A percentile compares a stretch with the other conserved stretches of the same genome.
These are phyloP conservation scores for Ceratonia siliqua DNA, from an alignment of 306 rosid genomes.

Conservation along the genomic window DNA sequence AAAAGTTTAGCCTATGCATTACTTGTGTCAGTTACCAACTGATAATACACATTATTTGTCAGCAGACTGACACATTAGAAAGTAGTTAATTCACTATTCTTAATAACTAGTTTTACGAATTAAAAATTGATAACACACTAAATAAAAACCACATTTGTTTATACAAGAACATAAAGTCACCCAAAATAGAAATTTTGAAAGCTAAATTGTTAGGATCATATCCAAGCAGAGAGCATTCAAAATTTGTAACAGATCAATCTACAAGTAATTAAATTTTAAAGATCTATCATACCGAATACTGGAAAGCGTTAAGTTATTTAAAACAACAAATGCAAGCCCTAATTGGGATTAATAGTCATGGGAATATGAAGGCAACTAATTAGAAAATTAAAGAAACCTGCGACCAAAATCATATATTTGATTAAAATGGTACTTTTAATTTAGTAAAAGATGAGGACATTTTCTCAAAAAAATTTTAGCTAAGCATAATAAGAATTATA, in stretches of 20 bases:
- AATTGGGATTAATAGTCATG: background rate
- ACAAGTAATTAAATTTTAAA: background rate
- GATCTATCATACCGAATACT: background rate
- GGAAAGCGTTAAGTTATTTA: conserved; percentile 4
- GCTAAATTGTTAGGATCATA: conserved; percentile 13
- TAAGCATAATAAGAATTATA: background rate
- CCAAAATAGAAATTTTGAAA: background rate
- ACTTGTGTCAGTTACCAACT: conserved; percentile 20
- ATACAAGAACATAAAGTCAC: conserved; percentile 4
- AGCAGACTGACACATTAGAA: background rate
- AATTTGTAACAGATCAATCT: conserved; percentile 13
- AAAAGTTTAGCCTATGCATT: background rate
- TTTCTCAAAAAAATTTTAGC: conserved; percentile 5
- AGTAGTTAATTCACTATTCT: background rate
- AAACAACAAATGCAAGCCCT: conserved; percentile 2
- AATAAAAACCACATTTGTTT: conserved; percentile 18
- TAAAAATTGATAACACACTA: conserved; percentile 5
- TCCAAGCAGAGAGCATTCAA: conserved; percentile 13
- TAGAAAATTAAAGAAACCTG: background rate
- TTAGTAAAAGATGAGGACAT: background rate
- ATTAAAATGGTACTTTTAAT: background rate
- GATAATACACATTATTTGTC: background rate
- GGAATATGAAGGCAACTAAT: background rate
- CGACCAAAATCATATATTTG: conserved; percentile 4
- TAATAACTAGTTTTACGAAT: background rate